Evolutionary conservation across 2,329 filamentous ascomycete genomes (phyloP).

Genomic region (Nigrospora osmanthi): DNA sequence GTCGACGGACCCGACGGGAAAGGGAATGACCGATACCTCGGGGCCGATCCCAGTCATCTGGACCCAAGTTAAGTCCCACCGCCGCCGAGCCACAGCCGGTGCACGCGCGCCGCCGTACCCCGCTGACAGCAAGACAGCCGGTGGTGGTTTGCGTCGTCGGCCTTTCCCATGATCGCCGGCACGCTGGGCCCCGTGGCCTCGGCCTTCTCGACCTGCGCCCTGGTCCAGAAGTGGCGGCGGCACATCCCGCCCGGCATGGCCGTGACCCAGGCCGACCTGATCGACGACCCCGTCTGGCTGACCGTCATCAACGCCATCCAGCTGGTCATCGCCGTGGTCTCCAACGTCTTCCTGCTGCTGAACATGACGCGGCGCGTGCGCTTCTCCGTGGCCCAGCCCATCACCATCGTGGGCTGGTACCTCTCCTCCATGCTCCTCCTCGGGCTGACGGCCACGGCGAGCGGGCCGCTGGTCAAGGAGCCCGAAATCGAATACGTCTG

Average conservation of each 20-base stretch:
- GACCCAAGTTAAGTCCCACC: conserved; percentile 30
- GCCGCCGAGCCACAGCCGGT: too few species aligned
- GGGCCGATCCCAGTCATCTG: conserved; percentile 32
- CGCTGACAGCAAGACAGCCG: conserved; percentile 27
- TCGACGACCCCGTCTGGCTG: conserved; percentile 66
- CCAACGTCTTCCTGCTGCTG: conserved; percentile 75
- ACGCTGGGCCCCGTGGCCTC: conserved; percentile 82
- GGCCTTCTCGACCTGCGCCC: conserved; percentile 76
- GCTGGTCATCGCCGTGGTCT: conserved; percentile 64
- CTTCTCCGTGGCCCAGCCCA: conserved; percentile 74
- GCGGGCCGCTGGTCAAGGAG: conserved; percentile 42
- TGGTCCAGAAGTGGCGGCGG: conserved; percentile 75
- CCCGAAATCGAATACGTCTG: conserved; percentile 46
- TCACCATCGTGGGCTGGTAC: conserved; percentile 77
- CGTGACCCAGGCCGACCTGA: conserved; percentile 40
- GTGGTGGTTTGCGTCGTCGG: conserved; percentile 58
- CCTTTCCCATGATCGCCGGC: conserved; percentile 72
- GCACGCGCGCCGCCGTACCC: neutral
- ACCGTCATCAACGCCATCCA: conserved; percentile 71
- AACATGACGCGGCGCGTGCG: conserved; percentile 79
- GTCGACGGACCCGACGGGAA: conserved; percentile 9
- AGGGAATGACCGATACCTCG: conserved; percentile 19
- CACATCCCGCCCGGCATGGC: conserved; percentile 37
- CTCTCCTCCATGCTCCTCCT: conserved; percentile 57
- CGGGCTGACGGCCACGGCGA: conserved; percentile 57